Conservation (phyloP, 768 basidiomycete species). For the Glaciozyma martinii region DNA sequence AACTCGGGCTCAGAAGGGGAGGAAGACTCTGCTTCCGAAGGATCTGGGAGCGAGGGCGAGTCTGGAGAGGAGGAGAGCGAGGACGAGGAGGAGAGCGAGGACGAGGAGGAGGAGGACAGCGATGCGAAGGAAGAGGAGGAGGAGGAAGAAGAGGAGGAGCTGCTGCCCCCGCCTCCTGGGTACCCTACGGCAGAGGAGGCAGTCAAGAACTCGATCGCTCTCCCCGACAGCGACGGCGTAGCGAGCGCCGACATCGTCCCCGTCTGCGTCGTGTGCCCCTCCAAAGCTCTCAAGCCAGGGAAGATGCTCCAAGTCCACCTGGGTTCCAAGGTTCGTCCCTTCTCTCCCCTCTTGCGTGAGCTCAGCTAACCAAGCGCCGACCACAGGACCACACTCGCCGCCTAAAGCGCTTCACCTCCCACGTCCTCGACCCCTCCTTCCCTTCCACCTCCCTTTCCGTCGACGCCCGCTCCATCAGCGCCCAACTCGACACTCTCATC, state of each 20-base stretch:
- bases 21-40: slow-evolving; percentile 1
- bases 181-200: slow-evolving; percentile 26
- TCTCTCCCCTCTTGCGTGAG: too few relatives aligned
- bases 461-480: slow-evolving; percentile 27
- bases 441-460: slow-evolving; percentile 4
- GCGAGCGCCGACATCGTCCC: slow-evolving; percentile 19
- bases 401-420: slow-evolving; percentile 17
- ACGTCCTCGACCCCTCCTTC: slow-evolving; percentile 16
- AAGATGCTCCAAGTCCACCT: slow-evolving; percentile 29
- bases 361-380: not conserved
- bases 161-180: slow-evolving; percentile 14
- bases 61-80: not conserved
- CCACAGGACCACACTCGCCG: slow-evolving; percentile 28
- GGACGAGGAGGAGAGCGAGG: slow-evolving; percentile 6
- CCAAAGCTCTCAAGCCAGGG: slow-evolving; percentile 27
- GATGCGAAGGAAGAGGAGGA: not conserved
- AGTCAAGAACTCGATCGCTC: slow-evolving; percentile 10
- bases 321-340: slow-evolving; percentile 19
- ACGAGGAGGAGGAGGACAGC: not conserved
- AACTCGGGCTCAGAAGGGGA: too few relatives aligned
- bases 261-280: slow-evolving; percentile 29
- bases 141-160: slow-evolving; percentile 12
- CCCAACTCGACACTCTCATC: slow-evolving; percentile 23
- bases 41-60: not conserved
- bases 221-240: slow-evolving; percentile 4